Evolutionary conservation across 2,329 filamentous ascomycete genomes (phyloP).

Genomic region (Celoporthe dispersa): DNA sequence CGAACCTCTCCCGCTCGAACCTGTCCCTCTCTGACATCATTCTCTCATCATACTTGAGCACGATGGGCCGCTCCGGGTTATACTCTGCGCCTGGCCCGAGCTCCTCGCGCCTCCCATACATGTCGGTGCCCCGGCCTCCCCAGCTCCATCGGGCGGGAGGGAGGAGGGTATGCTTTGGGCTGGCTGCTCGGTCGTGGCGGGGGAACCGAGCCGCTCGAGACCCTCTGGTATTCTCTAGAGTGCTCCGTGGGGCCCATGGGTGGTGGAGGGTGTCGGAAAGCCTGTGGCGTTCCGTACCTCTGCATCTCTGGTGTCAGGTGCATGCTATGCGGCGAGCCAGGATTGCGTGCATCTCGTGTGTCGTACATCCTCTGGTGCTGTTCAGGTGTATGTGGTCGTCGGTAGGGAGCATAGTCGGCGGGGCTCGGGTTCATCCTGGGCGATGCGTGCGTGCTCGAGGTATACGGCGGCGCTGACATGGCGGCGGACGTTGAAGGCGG

Average conservation of each 20-base stretch:
- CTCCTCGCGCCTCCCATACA: slow-evolving; percentile 57
- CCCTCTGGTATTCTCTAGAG: slow-evolving; percentile 44
- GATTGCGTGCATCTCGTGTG: slow-evolving; percentile 40
- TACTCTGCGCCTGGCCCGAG: slow-evolving; percentile 51
- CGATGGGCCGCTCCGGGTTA: slow-evolving; percentile 53
- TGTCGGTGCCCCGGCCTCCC: slow-evolving; percentile 47
- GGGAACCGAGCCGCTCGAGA: slow-evolving; percentile 42
- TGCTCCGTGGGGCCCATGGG: slow-evolving; percentile 48
- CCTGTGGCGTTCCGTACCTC: slow-evolving; percentile 62
- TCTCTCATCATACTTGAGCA: slow-evolving; percentile 58
- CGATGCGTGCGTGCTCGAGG: slow-evolving; percentile 56
- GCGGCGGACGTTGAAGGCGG: slow-evolving; percentile 45
- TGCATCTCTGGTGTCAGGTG: slow-evolving; percentile 62
- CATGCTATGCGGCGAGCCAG: slow-evolving; percentile 53
- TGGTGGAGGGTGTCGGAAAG: slow-evolving; percentile 56
- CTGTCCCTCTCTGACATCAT: slow-evolving; percentile 51
- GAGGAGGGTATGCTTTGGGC: slow-evolving; percentile 51
- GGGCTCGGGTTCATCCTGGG: slow-evolving; percentile 59
- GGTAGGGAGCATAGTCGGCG: slow-evolving; percentile 64
- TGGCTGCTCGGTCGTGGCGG: slow-evolving; percentile 58
- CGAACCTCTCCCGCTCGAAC: slow-evolving; percentile 47
- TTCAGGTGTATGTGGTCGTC: slow-evolving; percentile 76
- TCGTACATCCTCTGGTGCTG: slow-evolving; percentile 60
- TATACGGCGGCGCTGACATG: slow-evolving; percentile 50
- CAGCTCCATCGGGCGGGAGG: slow-evolving; percentile 52